phyloP scores from a whole-genome alignment of 192 early-diverging fungal genomes.

The Umbelopsis sp. region DNA sequence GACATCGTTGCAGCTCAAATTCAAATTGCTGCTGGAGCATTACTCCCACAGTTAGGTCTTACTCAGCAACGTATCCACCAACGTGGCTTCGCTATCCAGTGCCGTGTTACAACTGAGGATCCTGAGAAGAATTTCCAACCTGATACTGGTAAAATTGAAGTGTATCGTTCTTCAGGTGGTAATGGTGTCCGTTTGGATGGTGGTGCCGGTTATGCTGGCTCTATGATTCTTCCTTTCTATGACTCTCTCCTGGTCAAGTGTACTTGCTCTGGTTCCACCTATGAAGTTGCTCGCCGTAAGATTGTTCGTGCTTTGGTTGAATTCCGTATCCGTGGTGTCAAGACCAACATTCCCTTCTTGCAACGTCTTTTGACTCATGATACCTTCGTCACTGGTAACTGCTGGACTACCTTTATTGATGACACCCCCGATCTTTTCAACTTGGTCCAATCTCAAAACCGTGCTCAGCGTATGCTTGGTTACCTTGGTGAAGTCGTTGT shows the following conservation, averaged over 20 bases:
- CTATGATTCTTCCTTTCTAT: conserved; percentile 93
- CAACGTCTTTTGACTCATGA: conserved; percentile 83
- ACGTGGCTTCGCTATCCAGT: conserved; percentile 93
- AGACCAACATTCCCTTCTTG: conserved; percentile 96
- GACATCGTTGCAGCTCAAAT: conserved; percentile 94
- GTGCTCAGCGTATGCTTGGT: conserved; percentile 83
- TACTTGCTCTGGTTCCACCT: conserved; percentile 84
- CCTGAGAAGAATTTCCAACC: conserved; percentile 93
- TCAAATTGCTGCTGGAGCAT: conserved; percentile 88
- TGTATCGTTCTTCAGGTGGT: conserved; percentile 90
- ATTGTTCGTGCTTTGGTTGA: conserved; percentile 86
- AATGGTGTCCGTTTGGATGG: conserved; percentile 87
- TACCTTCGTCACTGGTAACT: conserved; percentile 77
- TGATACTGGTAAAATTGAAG: conserved; percentile 94
- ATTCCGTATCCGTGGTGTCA: conserved; percentile 95
- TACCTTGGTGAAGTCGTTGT: conserved; percentile 92
- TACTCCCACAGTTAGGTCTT: conserved; percentile 76
- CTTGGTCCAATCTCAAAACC: conserved; percentile 75
- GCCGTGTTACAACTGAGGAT: conserved; percentile 96
- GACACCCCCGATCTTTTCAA: conserved; percentile 92
- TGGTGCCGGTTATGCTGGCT: conserved; percentile 87
- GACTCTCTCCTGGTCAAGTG: conserved; percentile 94
- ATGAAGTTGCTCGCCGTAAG: conserved; percentile 89
- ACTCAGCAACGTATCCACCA: conserved; percentile 78
- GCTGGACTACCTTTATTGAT: conserved; percentile 99